Base-by-base conservation (phyloP, 345 rosid genomes). In the Crucihimalaya himalaica region DNA sequence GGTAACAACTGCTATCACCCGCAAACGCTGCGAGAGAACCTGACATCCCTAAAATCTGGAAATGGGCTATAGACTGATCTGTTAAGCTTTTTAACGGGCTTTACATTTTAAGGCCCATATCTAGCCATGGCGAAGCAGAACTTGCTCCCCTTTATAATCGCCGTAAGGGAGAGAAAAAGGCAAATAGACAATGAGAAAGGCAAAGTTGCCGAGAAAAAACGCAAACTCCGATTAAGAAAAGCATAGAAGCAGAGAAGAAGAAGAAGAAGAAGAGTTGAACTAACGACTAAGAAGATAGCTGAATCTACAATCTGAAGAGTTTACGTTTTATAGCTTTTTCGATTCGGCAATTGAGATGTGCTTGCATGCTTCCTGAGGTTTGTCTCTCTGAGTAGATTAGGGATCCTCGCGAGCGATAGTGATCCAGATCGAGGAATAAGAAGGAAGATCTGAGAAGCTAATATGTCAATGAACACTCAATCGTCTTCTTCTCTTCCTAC, bases 401-500 rank as follows among this genome's bases (percentile, higher is more conserved):
- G 13, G 40, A 0, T 35, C 40, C 5, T 32, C 2, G 35, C 35
- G 23, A 21, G 23, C 23, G 23, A 21, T 1, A 21, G 2, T 21
- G 23, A 21, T 3, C 35, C 6, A 32, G 4, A 35, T 35, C 40
- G 45, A 40, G n/a, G 45, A 40, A 4, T 5, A 4, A 31, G 19
- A 43, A n/a, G 50, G 1, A 55, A 68, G 63, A 68, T 68, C 72
- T 68, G 2, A 4, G 14, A 25, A 45, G 58, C 48, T 58, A 68
- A 5, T 8, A 63, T 73, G 77, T 64, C 77, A 55, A 73, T 16
- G 2, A 64, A 45, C 71, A 32, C 21, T 43, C 40, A 45, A 43
- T 32, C 74, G 18, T 59, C 77, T 23, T 51, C 71, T 45, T 55
- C 77, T 16, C 66, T 73, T 45, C 77, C 57, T 73, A 6, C 58